phyloP scores from a whole-genome alignment of 2,329 filamentous ascomycete species.

The Lasiodiplodia hormozganensis region DNA sequence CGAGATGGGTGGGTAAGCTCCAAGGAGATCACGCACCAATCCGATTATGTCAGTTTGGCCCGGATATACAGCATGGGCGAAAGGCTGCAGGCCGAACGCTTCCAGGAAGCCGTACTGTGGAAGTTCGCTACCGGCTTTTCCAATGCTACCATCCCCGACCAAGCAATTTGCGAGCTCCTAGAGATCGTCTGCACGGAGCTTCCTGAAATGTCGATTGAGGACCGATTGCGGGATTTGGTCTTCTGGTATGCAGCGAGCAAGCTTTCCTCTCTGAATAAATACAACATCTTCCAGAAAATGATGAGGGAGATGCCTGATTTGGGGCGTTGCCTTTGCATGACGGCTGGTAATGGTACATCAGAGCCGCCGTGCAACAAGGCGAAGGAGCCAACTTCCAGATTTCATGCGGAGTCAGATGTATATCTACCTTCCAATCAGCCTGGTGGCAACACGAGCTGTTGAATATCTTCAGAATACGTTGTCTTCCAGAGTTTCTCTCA shows the following conservation, averaged over 20 bases:
- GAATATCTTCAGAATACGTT: no score
- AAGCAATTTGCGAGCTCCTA: constrained; percentile 34
- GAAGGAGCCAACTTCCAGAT: no score
- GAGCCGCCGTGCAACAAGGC: no score
- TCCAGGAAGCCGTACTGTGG: constrained; percentile 32
- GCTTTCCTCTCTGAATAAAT: constrained; percentile 32
- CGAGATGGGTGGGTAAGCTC: constrained; percentile 33
- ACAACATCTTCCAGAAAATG: constrained; percentile 31
- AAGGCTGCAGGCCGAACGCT: constrained; percentile 34
- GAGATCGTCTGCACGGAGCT: constrained; percentile 34
- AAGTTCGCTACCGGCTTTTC: constrained; percentile 29
- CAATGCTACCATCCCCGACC: constrained; percentile 30
- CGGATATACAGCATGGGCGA: constrained; percentile 36
- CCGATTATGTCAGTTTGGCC: constrained; percentile 33
- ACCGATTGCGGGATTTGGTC: constrained; percentile 33
- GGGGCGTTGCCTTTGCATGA: constrained; percentile 32
- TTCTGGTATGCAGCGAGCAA: constrained; percentile 34
- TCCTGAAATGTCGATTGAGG: constrained; percentile 30
- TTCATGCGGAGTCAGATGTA: no score
- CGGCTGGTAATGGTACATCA: constrained; percentile 9
- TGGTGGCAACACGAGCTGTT: no score
- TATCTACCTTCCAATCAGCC: no score
- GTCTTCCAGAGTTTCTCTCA: no score
- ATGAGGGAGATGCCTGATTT: constrained; percentile 32
- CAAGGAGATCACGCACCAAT: constrained; percentile 32